Base-by-base conservation (phyloP, 2,329 filamentous ascomycete species). In the Arthrobotrys megalospora region DNA sequence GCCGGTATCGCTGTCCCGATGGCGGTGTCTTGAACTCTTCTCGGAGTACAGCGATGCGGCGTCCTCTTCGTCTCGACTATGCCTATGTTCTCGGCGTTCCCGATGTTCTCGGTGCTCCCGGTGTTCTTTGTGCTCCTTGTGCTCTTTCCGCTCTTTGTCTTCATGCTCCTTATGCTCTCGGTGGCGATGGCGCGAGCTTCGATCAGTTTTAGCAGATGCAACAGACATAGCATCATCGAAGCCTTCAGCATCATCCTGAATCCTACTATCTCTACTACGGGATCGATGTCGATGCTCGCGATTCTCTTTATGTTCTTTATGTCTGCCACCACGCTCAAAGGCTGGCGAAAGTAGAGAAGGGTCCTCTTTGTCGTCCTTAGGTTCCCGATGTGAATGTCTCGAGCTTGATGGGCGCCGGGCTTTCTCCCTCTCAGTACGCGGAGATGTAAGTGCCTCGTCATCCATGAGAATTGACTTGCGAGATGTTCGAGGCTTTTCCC, bases 221-320 rank as follows among this genome's bases (percentile, higher is more conserved):
- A 78, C 55, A 4, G 75, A 78, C 48, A 64, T 64, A 11, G 75
- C 12, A 47, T 78, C 75, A 58, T 78, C 67, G 36, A 78, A 78
- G 0, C 66, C 52, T 64, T 78, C 75, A 14, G 34, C 19, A 12
- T 77, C 75, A 36, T 71, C 75, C 24, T 41, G 67, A 16, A 72
- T 34, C 10, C 75, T 62, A 53, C 58, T 72, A 24, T 58, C 75
- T 24, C 75, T 53, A 21, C 75, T 78, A 16, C 67, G 75, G n/a
- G 75, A 78, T 10, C 75, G 67, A 52, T 78, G 75, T 7, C 75
- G 75, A 45, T 67, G 73, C 34, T 77, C 73, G 10, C 58, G 66
- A 41, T 77, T 67, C 24, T 78, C 75, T 16, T 68, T 71, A n/a
- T 71, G 55, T 36, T 63, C 53, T 12, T 71, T 63, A 16, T 78